Evolutionary conservation across 208 protist genomes (phyloP).

Genomic region (Polymyxa betae): DNA sequence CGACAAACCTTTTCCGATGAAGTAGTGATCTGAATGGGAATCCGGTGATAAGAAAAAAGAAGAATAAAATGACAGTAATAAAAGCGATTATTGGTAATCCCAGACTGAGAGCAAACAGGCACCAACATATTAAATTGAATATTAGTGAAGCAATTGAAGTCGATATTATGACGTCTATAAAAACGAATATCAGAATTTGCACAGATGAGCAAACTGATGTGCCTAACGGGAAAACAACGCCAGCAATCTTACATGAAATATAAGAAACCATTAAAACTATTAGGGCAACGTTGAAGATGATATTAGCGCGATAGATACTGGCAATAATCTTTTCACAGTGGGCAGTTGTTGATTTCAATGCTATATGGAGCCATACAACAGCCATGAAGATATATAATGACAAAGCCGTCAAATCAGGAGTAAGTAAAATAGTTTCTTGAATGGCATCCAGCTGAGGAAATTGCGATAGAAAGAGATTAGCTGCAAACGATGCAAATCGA

Average conservation of each 20-base stretch:
- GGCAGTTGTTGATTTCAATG: background rate
- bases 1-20: background rate
- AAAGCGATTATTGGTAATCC: background rate
- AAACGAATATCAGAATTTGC: too few species aligned
- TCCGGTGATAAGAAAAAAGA: background rate
- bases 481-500: background rate
- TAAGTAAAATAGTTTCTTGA: background rate
- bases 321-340: background rate
- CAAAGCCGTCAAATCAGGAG: background rate
- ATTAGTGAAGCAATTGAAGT: too few species aligned
- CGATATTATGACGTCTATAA: too few species aligned
- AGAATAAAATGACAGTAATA: background rate
- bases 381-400: background rate
- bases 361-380: background rate
- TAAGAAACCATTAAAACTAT: background rate
- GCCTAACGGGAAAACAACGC: background rate
- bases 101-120: background rate
- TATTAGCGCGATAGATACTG: background rate
- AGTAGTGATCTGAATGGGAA: background rate
- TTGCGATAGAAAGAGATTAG: background rate
- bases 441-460: background rate
- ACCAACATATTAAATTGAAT: background rate
- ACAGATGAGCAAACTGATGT: too few species aligned
- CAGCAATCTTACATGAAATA: background rate
- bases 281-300: background rate